phyloP scores from a whole-genome alignment of 805 yeast genomes.

The Ogataea sp. region DNA sequence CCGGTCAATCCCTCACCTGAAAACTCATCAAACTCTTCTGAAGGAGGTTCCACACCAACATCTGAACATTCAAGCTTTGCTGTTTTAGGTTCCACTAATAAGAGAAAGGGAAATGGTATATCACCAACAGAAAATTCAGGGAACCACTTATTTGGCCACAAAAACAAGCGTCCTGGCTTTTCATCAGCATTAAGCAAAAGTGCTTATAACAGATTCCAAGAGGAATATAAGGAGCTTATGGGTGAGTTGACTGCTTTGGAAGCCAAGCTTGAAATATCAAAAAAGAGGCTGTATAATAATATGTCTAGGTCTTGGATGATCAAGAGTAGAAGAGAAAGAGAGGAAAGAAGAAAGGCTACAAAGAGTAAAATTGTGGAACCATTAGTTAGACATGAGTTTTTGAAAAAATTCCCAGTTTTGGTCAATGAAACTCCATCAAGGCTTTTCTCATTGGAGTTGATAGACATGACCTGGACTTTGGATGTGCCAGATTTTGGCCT shows the following conservation, averaged over 20 bases:
- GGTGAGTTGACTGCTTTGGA: constrained; percentile 14
- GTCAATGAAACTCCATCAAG: constrained; percentile 34
- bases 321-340: constrained; percentile 10
- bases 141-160: neutral
- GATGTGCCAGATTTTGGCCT: constrained; percentile 45
- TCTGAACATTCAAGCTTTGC: neutral
- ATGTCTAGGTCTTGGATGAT: constrained; percentile 25
- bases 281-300: constrained; percentile 17
- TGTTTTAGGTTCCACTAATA: too few relatives aligned
- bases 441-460: constrained; percentile 42
- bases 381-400: constrained; percentile 15
- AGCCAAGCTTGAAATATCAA: constrained; percentile 14
- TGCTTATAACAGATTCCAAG: constrained; percentile 9
- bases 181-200: constrained; percentile 9
- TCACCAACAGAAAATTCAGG: neutral
- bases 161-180: neutral
- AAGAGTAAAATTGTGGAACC: constrained; percentile 15
- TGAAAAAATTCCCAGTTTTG: constrained; percentile 20
- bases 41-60: neutral
- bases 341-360: constrained; percentile 3
- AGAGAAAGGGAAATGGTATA: neutral
- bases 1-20: constrained; percentile 6
- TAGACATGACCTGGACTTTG: constrained; percentile 39
- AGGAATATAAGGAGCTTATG: constrained; percentile 16
- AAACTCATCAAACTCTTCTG: neutral